These are phyloP conservation scores for Aspergillus spinulosporus DNA, from an alignment of 2,329 filamentous ascomycete species.

Conservation along the genomic window DNA sequence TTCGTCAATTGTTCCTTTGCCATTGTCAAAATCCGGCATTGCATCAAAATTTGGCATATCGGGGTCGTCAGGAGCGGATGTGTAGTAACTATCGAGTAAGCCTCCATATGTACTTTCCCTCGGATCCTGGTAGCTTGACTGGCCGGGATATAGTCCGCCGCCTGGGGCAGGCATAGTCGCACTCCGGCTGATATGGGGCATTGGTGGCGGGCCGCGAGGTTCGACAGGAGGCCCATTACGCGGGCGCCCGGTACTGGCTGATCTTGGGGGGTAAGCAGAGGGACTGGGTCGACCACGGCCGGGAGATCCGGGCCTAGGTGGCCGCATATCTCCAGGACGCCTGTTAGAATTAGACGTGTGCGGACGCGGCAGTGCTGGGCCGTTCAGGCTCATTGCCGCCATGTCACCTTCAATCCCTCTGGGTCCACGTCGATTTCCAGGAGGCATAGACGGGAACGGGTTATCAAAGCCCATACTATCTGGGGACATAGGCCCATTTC, in stretches of 20 bases:
- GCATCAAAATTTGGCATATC: constrained; percentile 67
- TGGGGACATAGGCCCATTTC: constrained; percentile 38
- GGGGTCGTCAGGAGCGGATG: constrained; percentile 51
- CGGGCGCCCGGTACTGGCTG: constrained; percentile 28
- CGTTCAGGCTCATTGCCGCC: constrained; percentile 42
- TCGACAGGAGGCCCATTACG: constrained; percentile 31
- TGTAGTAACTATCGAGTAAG: constrained; percentile 53
- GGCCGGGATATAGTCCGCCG: constrained; percentile 35
- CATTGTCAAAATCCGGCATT: constrained; percentile 40
- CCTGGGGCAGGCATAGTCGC: constrained; percentile 38
- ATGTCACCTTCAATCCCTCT: constrained; percentile 40
- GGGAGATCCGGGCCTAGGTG: constrained; percentile 28
- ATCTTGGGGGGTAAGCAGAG: constrained; percentile 26
- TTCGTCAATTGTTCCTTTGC: constrained; percentile 32
- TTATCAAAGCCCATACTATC: constrained; percentile 48
- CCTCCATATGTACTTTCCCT: constrained; percentile 36
- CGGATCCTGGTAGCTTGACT: constrained; percentile 36
- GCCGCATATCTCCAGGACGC: constrained; percentile 33
- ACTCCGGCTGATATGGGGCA: constrained; percentile 37
- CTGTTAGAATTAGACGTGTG: constrained; percentile 39
- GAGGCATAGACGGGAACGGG: constrained; percentile 49
- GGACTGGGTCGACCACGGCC: constrained; percentile 26
- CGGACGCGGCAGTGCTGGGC: constrained; percentile 34
- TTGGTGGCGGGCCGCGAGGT: constrained; percentile 27
- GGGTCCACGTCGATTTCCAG: constrained; percentile 30